These are phyloP conservation scores for Cladorrhinum sp. DNA, from an alignment of 2,329 filamentous ascomycete genomes.

Conservation along the genomic window DNA sequence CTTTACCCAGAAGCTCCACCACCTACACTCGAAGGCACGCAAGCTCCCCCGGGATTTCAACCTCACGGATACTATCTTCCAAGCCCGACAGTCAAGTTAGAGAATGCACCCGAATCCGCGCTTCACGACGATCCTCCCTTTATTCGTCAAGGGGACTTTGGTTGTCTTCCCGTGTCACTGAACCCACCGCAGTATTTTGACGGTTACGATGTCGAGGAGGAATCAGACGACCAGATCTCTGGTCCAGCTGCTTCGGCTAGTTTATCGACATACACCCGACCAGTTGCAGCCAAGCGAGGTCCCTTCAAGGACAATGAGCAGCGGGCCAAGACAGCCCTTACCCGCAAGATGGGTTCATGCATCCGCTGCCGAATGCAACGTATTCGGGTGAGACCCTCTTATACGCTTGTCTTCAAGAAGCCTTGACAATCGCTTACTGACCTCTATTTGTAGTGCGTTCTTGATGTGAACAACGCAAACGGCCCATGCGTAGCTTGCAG, in stretches of 20 bases:
- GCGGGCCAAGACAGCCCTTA: slow-evolving; percentile 54
- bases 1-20: slow-evolving; percentile 36
- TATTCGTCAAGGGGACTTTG: slow-evolving; percentile 9
- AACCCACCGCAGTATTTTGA: slow-evolving; percentile 13
- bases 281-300: slow-evolving; percentile 40
- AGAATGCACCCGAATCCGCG: slow-evolving; percentile 4
- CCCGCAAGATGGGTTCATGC: slow-evolving; percentile 57
- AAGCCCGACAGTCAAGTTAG: slow-evolving; percentile 7
- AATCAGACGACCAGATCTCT: slow-evolving; percentile 16
- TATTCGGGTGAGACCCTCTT: slow-evolving; percentile 53
- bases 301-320: slow-evolving; percentile 53
- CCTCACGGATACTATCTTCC: background rate
- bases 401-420: background rate
- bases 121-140: slow-evolving; percentile 13
- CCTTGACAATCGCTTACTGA: background rate
- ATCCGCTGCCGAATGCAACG: slow-evolving; percentile 61
- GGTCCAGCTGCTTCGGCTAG: slow-evolving; percentile 11
- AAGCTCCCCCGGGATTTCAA: background rate
- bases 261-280: slow-evolving; percentile 32
- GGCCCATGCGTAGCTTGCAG: slow-evolving; percentile 54
- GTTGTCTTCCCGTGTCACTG: slow-evolving; percentile 13
- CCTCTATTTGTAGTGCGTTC: slow-evolving; percentile 45
- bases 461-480: slow-evolving; percentile 44
- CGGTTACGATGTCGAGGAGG: slow-evolving; percentile 12
- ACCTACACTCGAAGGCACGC: slow-evolving; percentile 22